phyloP scores from a whole-genome alignment of 2,329 filamentous ascomycete genomes.

The Simplicillium sp. region DNA sequence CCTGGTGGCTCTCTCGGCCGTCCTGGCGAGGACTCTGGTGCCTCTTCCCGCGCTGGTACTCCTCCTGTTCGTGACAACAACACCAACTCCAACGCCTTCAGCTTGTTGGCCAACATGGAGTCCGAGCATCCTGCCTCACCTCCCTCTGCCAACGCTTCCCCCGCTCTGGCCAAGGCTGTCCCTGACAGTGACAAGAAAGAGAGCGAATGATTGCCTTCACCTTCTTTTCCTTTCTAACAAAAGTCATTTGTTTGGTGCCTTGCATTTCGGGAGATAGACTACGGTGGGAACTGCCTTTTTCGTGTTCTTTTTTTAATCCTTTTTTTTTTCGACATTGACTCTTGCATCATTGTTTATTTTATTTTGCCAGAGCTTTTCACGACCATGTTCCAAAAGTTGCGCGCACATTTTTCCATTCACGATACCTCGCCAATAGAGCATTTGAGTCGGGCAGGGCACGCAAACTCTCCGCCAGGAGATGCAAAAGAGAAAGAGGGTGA shows the following conservation, averaged over 20 bases:
- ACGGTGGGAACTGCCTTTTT: conserved; percentile 26
- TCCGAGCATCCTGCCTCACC: conserved; percentile 58
- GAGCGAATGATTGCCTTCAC: conserved; percentile 25
- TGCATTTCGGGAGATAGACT: conserved; percentile 44
- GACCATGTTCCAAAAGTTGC: conserved; percentile 37
- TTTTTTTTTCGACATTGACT: conserved; percentile 2
- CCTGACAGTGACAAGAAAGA: conserved; percentile 47
- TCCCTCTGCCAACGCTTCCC: conserved; percentile 58
- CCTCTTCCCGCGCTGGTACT: conserved; percentile 83
- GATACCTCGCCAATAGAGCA: conserved; percentile 41
- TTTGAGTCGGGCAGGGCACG: conserved; percentile 11
- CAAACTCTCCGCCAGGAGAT: conserved; percentile 16
- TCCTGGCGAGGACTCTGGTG: conserved; percentile 73
- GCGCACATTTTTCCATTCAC: conserved; percentile 30
- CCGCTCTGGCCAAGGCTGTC: conserved; percentile 53
- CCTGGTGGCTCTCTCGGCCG: conserved; percentile 64
- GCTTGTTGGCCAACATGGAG: conserved; percentile 52
- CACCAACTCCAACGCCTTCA: conserved; percentile 70
- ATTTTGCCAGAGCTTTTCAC: conserved; percentile 37
- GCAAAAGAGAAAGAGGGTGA: conserved; percentile 17
- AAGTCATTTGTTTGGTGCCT: conserved; percentile 22
- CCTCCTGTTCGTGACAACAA: conserved; percentile 50
- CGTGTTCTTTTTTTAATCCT: conserved; percentile 8
- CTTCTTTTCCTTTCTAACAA: conserved; percentile 15
- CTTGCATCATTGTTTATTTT: conserved; percentile 11